Conservation (phyloP, 2,329 filamentous ascomycete species). For the Arthrobotrys iridis region DNA sequence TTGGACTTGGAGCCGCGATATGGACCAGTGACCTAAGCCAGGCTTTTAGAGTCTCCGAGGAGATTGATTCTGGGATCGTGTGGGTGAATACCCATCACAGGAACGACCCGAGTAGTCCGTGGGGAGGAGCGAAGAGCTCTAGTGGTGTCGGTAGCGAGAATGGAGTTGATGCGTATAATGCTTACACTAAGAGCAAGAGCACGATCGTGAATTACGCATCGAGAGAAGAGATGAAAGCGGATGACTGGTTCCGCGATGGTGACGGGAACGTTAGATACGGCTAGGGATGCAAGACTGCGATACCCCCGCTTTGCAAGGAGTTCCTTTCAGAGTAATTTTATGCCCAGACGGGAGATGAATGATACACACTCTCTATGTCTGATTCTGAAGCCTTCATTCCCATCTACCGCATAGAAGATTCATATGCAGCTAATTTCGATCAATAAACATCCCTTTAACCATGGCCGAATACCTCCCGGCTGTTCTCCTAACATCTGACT, state of each 20-base stretch:
- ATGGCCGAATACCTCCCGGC: neutral
- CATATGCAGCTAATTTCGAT: neutral
- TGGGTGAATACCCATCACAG: conserved; percentile 71
- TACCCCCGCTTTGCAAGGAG: neutral
- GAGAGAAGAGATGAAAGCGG: conserved; percentile 66
- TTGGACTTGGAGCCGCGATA: conserved; percentile 59
- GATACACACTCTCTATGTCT: no score
- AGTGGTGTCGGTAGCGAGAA: conserved; percentile 79
- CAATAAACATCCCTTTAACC: neutral
- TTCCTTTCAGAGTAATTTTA: neutral
- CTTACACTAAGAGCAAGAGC: conserved; percentile 70
- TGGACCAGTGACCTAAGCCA: conserved; percentile 53
- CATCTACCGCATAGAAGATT: neutral
- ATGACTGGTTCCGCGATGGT: conserved; percentile 76
- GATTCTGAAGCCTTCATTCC: neutral
- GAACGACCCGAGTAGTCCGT: conserved; percentile 76
- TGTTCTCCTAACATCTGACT: neutral
- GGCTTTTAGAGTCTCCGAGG: conserved; percentile 63
- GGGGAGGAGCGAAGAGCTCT: conserved; percentile 72
- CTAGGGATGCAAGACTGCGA: conserved; percentile 60
- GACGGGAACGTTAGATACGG: conserved; percentile 70
- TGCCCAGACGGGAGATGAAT: neutral
- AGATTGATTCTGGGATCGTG: conserved; percentile 65
- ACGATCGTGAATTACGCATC: conserved; percentile 76
- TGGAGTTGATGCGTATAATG: conserved; percentile 71